Conservation (phyloP, 2,329 filamentous ascomycete genomes). For the Trichoderma atrobrunneum region DNA sequence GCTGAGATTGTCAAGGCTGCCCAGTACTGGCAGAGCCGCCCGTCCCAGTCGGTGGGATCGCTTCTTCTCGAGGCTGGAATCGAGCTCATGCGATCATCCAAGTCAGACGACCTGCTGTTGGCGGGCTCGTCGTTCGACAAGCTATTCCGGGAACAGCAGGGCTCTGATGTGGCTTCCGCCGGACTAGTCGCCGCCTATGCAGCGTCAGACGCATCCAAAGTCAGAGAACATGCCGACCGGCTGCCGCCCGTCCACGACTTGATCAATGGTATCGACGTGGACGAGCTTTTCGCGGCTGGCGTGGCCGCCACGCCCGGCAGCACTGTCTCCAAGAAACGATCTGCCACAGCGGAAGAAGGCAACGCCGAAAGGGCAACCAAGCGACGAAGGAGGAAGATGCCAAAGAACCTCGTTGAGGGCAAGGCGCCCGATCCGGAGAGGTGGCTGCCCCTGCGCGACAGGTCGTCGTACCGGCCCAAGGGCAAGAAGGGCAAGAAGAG, state of each 20-base stretch:
- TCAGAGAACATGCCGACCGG: slow-evolving; percentile 52
- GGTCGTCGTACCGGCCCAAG: slow-evolving; percentile 85
- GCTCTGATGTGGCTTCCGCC: slow-evolving; percentile 68
- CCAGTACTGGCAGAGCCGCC: slow-evolving; percentile 71
- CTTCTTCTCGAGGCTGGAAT: slow-evolving; percentile 80
- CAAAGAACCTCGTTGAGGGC: slow-evolving; percentile 70
- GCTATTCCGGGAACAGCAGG: slow-evolving; percentile 63
- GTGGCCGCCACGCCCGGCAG: slow-evolving; percentile 45
- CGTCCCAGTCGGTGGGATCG: slow-evolving; percentile 46
- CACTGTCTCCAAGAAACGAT: slow-evolving; percentile 48
- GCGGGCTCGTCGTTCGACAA: slow-evolving; percentile 78
- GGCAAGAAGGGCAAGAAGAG: slow-evolving; percentile 90
- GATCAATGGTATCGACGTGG: slow-evolving; percentile 57
- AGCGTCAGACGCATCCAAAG: slow-evolving; percentile 54
- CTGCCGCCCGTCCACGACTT: slow-evolving; percentile 64
- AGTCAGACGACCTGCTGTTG: slow-evolving; percentile 62
- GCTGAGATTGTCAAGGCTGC: slow-evolving; percentile 75
- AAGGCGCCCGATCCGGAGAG: slow-evolving; percentile 86
- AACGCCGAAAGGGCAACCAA: slow-evolving; percentile 45
- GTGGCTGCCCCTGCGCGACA: slow-evolving; percentile 87
- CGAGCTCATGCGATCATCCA: slow-evolving; percentile 73
- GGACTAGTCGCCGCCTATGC: slow-evolving; percentile 85
- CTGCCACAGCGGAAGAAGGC: slow-evolving; percentile 34
- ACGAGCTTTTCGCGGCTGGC: slow-evolving; percentile 63
- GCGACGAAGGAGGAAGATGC: slow-evolving; percentile 61